Conservation (phyloP, 345 rosid genomes). For the Mangifera indica region DNA sequence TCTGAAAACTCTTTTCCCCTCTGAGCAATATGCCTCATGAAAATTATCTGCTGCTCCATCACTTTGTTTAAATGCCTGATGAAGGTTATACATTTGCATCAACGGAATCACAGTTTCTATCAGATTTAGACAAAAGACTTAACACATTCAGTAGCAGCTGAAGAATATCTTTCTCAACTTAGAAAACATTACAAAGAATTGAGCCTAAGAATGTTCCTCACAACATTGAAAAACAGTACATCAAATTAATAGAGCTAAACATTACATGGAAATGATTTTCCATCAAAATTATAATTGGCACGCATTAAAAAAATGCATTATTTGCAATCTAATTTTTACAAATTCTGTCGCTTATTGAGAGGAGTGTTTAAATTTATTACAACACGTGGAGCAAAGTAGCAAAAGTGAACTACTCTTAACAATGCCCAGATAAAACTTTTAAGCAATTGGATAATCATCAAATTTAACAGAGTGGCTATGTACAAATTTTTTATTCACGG, state of each 20-base stretch:
- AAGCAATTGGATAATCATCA: neutral
- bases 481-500: no score
- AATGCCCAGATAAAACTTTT: neutral
- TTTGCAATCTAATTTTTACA: neutral
- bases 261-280: neutral
- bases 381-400: neutral
- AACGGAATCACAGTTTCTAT: conserved; percentile 1
- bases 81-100: conserved; percentile 6
- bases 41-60: conserved; percentile 22
- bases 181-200: neutral
- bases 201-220: neutral
- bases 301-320: neutral
- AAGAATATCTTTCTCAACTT: conserved; percentile 1
- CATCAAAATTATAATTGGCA: neutral
- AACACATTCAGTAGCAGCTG: neutral
- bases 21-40: conserved; percentile 21
- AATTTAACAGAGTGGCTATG: no score
- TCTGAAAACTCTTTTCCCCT: conserved; percentile 18
- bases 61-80: conserved; percentile 24
- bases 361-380: neutral
- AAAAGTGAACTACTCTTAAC: neutral
- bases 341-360: neutral
- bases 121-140: neutral
- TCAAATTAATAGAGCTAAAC: neutral
- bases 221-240: neutral